Percentiles rank a stretch among this genome's conserved stretches.
Conservation (phyloP, 345 rosid species). For the Sonneratia alba region DNA sequence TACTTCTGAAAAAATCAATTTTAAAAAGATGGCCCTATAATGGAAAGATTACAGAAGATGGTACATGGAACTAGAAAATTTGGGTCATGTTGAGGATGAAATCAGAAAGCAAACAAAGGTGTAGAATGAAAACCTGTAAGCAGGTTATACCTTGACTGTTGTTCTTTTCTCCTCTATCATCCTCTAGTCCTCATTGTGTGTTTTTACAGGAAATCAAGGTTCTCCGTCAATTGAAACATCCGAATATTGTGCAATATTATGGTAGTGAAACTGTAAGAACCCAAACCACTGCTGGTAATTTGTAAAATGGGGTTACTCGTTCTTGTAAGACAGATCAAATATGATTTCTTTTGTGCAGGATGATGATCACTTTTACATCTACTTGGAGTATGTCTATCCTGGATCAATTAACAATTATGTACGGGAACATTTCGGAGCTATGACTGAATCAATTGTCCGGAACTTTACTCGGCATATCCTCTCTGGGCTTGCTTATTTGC, state of each 20-base stretch:
- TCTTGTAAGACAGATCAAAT: neutral
- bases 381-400: constrained; percentile 58
- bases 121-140: neutral
- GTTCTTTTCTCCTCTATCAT: constrained; percentile 4
- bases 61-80: no score
- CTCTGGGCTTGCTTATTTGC: constrained; percentile 52
- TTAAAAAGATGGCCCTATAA: neutral
- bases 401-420: constrained; percentile 53
- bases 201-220: constrained; percentile 50
- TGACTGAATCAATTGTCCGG: constrained; percentile 58
- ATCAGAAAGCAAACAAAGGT: neutral
- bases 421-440: constrained; percentile 43
- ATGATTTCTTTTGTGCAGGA: constrained; percentile 24
- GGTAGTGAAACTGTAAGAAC: constrained; percentile 54
- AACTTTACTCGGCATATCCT: constrained; percentile 70
- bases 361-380: constrained; percentile 55
- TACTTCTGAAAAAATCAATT: neutral
- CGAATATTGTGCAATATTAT: constrained; percentile 65
- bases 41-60: no score
- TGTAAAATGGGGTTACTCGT: neutral
- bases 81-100: neutral
- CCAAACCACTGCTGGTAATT: neutral
- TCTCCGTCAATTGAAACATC: constrained; percentile 39
- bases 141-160: neutral
- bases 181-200: neutral